Evolutionary conservation across 2,329 filamentous ascomycete genomes (phyloP).

Genomic region (Parafenestella ontariensis): DNA sequence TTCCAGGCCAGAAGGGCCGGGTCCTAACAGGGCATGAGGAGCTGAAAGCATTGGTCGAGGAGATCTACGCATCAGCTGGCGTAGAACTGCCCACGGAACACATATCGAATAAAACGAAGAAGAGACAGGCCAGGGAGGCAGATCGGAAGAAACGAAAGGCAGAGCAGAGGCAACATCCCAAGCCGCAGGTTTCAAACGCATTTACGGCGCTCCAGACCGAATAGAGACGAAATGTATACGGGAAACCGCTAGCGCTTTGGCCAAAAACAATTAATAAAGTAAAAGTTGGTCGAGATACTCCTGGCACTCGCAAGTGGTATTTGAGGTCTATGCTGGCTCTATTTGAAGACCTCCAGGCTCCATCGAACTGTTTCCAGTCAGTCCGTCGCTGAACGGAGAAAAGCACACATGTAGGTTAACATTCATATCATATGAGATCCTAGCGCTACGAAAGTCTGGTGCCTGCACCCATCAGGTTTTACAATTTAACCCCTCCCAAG

Average conservation of each 20-base stretch:
- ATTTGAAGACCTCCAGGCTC: no score
- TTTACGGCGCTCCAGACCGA: not conserved
- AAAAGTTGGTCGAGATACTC: no score
- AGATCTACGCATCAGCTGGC: conserved; percentile 37
- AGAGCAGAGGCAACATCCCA: conserved; percentile 19
- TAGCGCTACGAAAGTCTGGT: no score
- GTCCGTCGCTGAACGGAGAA: no score
- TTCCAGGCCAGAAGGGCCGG: conserved; percentile 31
- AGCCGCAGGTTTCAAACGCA: not conserved
- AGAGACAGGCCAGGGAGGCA: conserved; percentile 32
- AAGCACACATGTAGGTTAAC: no score
- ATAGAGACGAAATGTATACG: not conserved
- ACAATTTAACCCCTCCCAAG: no score
- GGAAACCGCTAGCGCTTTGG: not conserved
- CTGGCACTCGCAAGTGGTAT: no score
- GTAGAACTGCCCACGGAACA: conserved; percentile 24
- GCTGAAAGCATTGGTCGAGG: conserved; percentile 28
- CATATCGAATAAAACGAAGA: conserved; percentile 30
- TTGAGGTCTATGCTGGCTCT: no score
- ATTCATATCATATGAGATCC: no score
- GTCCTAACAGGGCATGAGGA: conserved; percentile 21
- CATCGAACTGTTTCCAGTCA: no score
- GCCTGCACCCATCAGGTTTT: no score
- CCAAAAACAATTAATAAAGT: no score
- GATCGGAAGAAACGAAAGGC: conserved; percentile 36